These are phyloP conservation scores for Clavispora vitiphila DNA, from an alignment of 805 yeast genomes.

Conservation along the genomic window DNA sequence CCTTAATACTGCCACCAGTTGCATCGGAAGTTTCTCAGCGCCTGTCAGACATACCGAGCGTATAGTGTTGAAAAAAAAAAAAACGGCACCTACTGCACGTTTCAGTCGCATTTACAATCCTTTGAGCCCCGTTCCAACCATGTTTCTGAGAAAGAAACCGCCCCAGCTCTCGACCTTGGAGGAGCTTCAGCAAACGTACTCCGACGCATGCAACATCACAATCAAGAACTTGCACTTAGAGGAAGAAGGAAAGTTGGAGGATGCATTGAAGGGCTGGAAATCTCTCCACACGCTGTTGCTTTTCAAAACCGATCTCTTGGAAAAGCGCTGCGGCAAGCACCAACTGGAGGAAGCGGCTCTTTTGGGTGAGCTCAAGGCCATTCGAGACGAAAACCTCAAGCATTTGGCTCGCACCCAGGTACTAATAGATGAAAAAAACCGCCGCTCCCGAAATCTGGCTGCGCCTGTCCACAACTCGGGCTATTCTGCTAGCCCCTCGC, in stretches of 20 bases:
- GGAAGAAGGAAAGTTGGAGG: conserved; percentile 46
- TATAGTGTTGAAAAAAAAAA: background rate
- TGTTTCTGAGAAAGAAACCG: conserved; percentile 56
- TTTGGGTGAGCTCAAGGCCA: conserved; percentile 26
- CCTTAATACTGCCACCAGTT: background rate
- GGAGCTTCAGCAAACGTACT: conserved; percentile 55
- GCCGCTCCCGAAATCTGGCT: conserved; percentile 9
- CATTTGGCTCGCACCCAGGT: conserved; percentile 39
- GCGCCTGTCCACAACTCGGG: conserved; percentile 4
- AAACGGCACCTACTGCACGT: background rate
- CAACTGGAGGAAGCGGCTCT: conserved; percentile 11
- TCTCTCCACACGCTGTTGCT: conserved; percentile 58
- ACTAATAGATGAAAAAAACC: conserved; percentile 30
- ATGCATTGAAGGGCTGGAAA: conserved; percentile 71
- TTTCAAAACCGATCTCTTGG: conserved; percentile 52
- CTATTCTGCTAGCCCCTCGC: conserved; percentile 1
- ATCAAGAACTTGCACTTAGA: conserved; percentile 55
- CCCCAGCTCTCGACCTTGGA: conserved; percentile 48
- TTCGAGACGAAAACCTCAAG: conserved; percentile 40
- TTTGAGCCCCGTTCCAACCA: conserved; percentile 9
- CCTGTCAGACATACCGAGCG: background rate
- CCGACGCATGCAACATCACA: conserved; percentile 56
- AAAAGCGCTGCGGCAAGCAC: conserved; percentile 29
- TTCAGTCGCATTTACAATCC: background rate
- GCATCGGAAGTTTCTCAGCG: background rate